phyloP scores from a whole-genome alignment of 257 asterid species.

The Agastache rugosa region DNA sequence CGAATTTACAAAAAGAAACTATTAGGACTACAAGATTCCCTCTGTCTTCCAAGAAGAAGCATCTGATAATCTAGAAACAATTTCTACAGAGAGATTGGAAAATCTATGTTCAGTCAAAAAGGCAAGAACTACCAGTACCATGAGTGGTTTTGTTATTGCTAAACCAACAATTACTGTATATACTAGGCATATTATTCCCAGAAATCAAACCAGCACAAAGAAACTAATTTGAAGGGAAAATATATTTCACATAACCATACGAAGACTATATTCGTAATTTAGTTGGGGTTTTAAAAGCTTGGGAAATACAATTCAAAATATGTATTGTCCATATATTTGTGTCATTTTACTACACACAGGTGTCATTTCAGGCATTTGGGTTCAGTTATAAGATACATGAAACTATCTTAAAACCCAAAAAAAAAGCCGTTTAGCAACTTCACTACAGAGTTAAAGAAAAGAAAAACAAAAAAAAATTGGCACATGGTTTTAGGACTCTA shows the following conservation, averaged over 20 bases:
- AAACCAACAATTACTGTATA: slow-evolving; percentile 3
- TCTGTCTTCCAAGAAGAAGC: slow-evolving; percentile 1
- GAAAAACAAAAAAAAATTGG: neutral
- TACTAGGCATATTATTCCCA: neutral
- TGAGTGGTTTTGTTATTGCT: slow-evolving; percentile 11
- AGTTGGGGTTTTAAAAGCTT: slow-evolving; percentile 21
- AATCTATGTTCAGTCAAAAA: slow-evolving; percentile 13
- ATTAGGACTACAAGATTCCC: slow-evolving; percentile 7
- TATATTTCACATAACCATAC: neutral
- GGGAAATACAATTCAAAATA: slow-evolving; percentile 2
- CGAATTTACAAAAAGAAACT: slow-evolving; percentile 28
- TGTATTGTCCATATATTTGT: neutral
- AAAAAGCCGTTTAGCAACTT: slow-evolving; percentile 2
- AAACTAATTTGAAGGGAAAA: neutral
- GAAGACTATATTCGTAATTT: neutral
- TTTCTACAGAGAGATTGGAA: neutral
- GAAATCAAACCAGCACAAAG: slow-evolving; percentile 1
- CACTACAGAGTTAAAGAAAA: too few species aligned
- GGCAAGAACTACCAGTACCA: neutral
- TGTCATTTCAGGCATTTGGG: slow-evolving; percentile 26
- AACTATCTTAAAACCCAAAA: slow-evolving; percentile 11
- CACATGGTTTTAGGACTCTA: neutral
- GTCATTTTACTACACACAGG: slow-evolving; percentile 5
- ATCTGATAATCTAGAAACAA: slow-evolving; percentile 12
- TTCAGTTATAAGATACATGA: slow-evolving; percentile 7